Conservation (phyloP, 768 basidiomycete species). For the Xerocomus spinulosus region DNA sequence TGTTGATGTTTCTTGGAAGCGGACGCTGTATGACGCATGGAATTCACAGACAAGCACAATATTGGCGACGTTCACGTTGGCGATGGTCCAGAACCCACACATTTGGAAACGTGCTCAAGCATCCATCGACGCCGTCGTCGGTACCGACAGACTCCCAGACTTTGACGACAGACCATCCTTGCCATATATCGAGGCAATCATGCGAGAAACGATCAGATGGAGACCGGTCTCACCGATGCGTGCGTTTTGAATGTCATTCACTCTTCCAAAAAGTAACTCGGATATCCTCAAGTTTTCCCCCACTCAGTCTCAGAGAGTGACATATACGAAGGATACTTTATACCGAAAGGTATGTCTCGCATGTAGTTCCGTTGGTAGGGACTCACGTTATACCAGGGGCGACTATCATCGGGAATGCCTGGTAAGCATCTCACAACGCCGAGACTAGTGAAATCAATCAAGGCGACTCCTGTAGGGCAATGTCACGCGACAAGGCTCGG, state of each 20-base stretch:
- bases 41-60: not conserved
- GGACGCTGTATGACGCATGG: not conserved
- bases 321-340: conserved; percentile 41
- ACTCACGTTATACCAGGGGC: not conserved
- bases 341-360: conserved; percentile 44
- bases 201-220: conserved; percentile 9
- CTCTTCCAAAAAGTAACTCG: rapidly evolving
- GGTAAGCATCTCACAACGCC: not conserved
- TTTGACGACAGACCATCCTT: not conserved
- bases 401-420: conserved; percentile 1
- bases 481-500: conserved; percentile 2
- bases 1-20: not conserved
- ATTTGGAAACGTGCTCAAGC: conserved; percentile 13
- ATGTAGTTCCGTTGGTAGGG: not conserved
- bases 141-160: conserved; percentile 2
- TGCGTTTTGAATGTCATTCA: not conserved
- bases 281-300: conserved; percentile 6
- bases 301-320: conserved; percentile 34
- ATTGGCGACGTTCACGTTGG: conserved; percentile 1
- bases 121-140: conserved; percentile 5
- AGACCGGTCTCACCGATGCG: conserved; percentile 1
- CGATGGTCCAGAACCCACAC: conserved; percentile 10
- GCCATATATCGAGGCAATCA: conserved; percentile 8
- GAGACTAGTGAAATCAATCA: no score
- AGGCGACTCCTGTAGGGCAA: not conserved